Percentiles rank a stretch among this genome's conserved stretches.
These are phyloP conservation scores for Brassica carinata DNA, from an alignment of 345 rosid genomes.

Conservation along the genomic window DNA sequence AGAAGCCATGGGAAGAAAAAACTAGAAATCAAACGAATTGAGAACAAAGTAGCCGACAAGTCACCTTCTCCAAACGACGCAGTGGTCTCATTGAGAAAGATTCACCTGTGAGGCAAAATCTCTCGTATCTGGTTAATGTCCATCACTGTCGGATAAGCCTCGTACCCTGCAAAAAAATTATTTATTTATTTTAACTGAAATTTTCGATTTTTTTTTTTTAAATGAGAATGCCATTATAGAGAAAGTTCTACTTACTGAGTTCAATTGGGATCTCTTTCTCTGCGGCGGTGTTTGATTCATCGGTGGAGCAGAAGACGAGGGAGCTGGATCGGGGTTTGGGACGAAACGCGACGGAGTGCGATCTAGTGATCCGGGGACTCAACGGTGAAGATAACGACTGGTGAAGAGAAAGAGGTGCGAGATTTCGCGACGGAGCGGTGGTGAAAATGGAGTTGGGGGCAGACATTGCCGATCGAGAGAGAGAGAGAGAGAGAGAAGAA, in stretches of 20 bases:
- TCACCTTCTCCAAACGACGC: constrained; percentile 75
- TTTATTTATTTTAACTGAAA: not conserved
- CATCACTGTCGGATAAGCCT: constrained; percentile 56
- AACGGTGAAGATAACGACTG: constrained; percentile 18
- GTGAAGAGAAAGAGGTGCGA: not conserved
- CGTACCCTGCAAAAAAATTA: constrained; percentile 31
- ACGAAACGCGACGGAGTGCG: constrained; percentile 34
- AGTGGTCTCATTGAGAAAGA: constrained; percentile 60
- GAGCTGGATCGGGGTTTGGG: constrained; percentile 36
- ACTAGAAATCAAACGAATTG: constrained; percentile 69
- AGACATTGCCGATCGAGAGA: constrained; percentile 36
- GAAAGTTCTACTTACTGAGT: constrained; percentile 17
- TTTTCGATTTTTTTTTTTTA: too few relatives aligned
- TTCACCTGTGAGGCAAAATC: constrained; percentile 86
- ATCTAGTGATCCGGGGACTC: constrained; percentile 1
- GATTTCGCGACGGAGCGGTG: constrained; percentile 18
- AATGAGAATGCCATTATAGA: not conserved
- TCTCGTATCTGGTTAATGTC: constrained; percentile 89
- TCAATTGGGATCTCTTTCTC: constrained; percentile 45
- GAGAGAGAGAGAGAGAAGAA: not conserved
- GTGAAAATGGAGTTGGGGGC: constrained; percentile 39
- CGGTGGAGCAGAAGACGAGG: constrained; percentile 33
- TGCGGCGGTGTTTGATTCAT: constrained; percentile 17
- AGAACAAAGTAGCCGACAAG: constrained; percentile 72
- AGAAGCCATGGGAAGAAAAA: constrained; percentile 55